Evolutionary conservation across 148 eudicot species (phyloP).

Genomic region (Pharnaceum exiguum): DNA sequence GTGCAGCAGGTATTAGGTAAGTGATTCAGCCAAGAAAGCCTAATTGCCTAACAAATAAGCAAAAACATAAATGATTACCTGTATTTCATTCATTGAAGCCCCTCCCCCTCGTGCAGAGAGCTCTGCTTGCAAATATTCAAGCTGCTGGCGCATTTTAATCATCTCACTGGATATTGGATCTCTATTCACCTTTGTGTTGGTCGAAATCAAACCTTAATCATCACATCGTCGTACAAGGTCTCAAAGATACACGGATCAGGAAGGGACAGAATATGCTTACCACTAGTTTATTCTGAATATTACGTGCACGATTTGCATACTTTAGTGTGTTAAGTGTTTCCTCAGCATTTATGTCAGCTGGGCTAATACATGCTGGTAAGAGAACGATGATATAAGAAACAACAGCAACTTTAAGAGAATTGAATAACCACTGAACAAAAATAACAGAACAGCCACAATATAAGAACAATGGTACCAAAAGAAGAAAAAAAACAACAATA

Average conservation of each 20-base stretch:
- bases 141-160: constrained; percentile 95
- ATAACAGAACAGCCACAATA: not conserved
- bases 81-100: constrained; percentile 63
- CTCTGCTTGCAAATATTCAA: constrained; percentile 91
- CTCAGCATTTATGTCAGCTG: constrained; percentile 98
- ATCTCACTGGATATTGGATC: constrained; percentile 92
- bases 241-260: not conserved
- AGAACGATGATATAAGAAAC: constrained; percentile 5
- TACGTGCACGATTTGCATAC: constrained; percentile 98
- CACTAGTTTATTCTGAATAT: constrained; percentile 95
- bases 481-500: not conserved
- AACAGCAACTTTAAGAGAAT: not conserved
- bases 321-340: constrained; percentile 98
- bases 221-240: not conserved
- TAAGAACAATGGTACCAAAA: not conserved
- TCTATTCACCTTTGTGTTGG: constrained; percentile 63
- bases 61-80: constrained; percentile 45
- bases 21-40: not conserved
- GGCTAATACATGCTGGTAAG: constrained; percentile 93
- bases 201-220: constrained; percentile 8
- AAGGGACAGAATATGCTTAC: constrained; percentile 39
- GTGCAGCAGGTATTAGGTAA: not conserved
- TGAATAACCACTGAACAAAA: too few species aligned
- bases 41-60: not conserved
- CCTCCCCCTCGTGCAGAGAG: constrained; percentile 95